Evolutionary conservation across 441 rosid genomes (phyloP).

Genomic region (Pelargonium myrrhifolium): DNA sequence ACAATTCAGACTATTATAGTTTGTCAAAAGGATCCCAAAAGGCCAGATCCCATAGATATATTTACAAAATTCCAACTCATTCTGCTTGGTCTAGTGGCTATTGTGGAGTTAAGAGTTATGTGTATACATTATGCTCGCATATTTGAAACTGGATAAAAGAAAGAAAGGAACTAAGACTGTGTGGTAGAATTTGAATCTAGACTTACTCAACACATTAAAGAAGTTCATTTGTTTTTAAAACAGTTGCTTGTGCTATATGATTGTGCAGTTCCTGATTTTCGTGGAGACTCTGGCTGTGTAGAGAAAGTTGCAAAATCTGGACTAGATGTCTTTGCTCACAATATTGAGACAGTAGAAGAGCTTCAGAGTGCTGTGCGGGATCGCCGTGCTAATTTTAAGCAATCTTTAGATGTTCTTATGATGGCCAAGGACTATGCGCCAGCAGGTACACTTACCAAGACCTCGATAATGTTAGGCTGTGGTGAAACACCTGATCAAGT

Average conservation of each 20-base stretch:
- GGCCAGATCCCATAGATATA: too few relatives aligned
- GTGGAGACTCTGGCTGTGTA: slow-evolving; percentile 66
- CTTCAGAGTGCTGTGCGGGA: slow-evolving; percentile 61
- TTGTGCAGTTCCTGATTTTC: slow-evolving; percentile 84
- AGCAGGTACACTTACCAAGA: slow-evolving; percentile 67
- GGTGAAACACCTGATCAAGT: slow-evolving; percentile 97
- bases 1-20: too few relatives aligned
- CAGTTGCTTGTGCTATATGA: slow-evolving; percentile 9
- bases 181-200: neutral
- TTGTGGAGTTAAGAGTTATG: too few relatives aligned
- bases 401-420: slow-evolving; percentile 41
- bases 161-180: too few relatives aligned
- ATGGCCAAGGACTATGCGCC: slow-evolving; percentile 37
- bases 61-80: too few relatives aligned
- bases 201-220: neutral
- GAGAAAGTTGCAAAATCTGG: slow-evolving; percentile 87
- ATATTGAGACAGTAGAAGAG: slow-evolving; percentile 95
- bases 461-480: slow-evolving; percentile 92
- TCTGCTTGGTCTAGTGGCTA: too few relatives aligned
- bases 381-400: slow-evolving; percentile 1
- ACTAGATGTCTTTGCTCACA: slow-evolving; percentile 87
- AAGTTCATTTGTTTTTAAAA: neutral
- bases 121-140: too few relatives aligned
- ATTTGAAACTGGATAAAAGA: too few relatives aligned
- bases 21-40: too few relatives aligned